Base-by-base conservation (phyloP, 257 asterid species). In the Fraxinus excelsior region DNA sequence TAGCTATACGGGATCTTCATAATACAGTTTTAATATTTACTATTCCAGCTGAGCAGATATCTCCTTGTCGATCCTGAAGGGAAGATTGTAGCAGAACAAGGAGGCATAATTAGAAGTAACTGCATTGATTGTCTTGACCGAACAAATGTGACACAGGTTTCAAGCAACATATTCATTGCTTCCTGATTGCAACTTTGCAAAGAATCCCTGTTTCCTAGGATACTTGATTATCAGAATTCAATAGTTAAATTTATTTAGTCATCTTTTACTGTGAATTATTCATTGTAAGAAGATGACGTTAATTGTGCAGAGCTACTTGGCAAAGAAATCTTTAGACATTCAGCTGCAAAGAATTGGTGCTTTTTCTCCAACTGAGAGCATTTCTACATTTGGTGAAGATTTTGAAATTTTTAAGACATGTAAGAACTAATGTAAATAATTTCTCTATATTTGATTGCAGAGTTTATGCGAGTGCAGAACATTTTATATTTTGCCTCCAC, bases 91-190 rank as follows among this genome's bases (percentile, higher is more conserved):
- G 86, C 86, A 2, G 97, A 93, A 86, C 99, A 96, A 78, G 86
- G 83, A 81, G 99, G 98, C 79, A 42, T 96, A 69, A 74, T 91
- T 70, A 90, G 99, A 83, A 88, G 94, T 42, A 96, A 96, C 87
- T 96, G 99, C 90, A 88, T 93, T 26, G 99, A 96, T 83, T 93
- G 98, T 87, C 97, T 96, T 78, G 99, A 96, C 78, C 87, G 99
- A 74, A 96, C 99, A 78, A 96, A 96, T 87, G 99, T 96, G 72
- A 93, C 98, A 40, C 97, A 93, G 99, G 99, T 93, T 75, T 77
- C 87, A 79, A 71, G 81, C 75, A 78, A 69, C 82, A 71, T 74
- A 40, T 85, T 53, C 40, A 51, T 73, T 77, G 80, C 77, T 78
- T 67, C 64, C 58, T 40, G 25, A 25, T 82, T 42, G 34, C 68